Base-by-base conservation (phyloP, 176 grass and related monocot species). In the Ampelocalamus luodianensis region DNA sequence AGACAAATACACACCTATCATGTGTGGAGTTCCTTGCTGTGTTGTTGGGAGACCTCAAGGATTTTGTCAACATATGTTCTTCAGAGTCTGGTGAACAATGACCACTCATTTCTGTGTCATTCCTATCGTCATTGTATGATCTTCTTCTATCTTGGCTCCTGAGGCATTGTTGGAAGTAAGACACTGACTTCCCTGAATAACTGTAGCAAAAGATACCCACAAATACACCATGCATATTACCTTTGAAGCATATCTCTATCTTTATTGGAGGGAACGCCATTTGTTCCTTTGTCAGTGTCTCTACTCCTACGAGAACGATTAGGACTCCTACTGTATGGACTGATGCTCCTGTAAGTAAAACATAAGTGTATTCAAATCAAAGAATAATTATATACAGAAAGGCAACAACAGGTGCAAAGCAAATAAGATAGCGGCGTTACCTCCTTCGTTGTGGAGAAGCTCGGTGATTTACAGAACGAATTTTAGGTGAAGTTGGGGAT, bases 301-400 rank as follows among this genome's bases (percentile, higher is more conserved):
- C 85, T 90, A 81, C 85, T 93, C 68, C 85, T 72, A 65, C n/a
- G 72, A 64, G 88, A 74, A 26, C 13, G 89, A 82, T 90, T 67
- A 45, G 95, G 91, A 73, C 96, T 98, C 62, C 26, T 75, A 29
- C 11, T 75, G 71, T 82, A 38, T 50, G 90, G 93, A 89, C 90
- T 96, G 27, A 24, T 75, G 77, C 86, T 90, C 83, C 93, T 92
- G 71, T 49, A 96, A 59, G 50, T 40, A 76, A 51, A 4, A 17
- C n/a, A 34, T 22, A 82, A 46, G 39, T 61, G 7, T 20, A 67
- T 68, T 65, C 49, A 89, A 55, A 91, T 71, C 62, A 77, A 48
- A 62, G 42, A 61, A 27, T 44, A 50, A 75, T 75, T 74, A 80
- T 17, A 71, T 23, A 51, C 45, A 86, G 8, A 49, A 6, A 49